phyloP scores from a whole-genome alignment of 805 yeast genomes.

The Teunomyces gatunensis region DNA sequence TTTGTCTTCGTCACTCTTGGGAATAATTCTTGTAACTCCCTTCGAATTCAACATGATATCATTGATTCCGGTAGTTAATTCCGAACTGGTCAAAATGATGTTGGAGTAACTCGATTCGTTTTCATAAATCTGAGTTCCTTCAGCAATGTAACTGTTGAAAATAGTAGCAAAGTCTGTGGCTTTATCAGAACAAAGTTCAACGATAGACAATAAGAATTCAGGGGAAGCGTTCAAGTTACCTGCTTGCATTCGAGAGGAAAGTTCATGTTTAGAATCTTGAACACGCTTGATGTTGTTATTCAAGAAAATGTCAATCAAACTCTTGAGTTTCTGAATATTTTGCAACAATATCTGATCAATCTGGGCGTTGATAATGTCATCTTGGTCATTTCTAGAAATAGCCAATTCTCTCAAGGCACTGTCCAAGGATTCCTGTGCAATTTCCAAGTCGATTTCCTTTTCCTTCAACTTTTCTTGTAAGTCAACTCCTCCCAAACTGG shows the following conservation, averaged over 20 bases:
- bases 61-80: slow-evolving; percentile 57
- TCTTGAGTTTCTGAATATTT: slow-evolving; percentile 48
- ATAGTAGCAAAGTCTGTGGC: slow-evolving; percentile 80
- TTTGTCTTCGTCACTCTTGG: slow-evolving; percentile 53
- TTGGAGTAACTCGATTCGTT: slow-evolving; percentile 51
- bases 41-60: slow-evolving; percentile 67
- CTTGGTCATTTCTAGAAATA: slow-evolving; percentile 46
- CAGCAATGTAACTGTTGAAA: slow-evolving; percentile 73
- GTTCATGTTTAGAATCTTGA: slow-evolving; percentile 67
- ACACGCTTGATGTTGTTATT: slow-evolving; percentile 66
- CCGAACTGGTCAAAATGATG: slow-evolving; percentile 60
- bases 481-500: slow-evolving; percentile 21
- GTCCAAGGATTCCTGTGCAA: slow-evolving; percentile 76
- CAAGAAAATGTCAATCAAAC: slow-evolving; percentile 67
- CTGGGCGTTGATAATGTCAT: slow-evolving; percentile 55
- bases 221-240: slow-evolving; percentile 78
- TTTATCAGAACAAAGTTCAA: slow-evolving; percentile 65
- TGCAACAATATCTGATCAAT: slow-evolving; percentile 51
- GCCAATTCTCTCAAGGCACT: slow-evolving; percentile 63
- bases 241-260: slow-evolving; percentile 78
- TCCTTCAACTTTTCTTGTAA: slow-evolving; percentile 52
- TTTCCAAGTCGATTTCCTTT: slow-evolving; percentile 76
- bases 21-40: slow-evolving; percentile 60
- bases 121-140: slow-evolving; percentile 53
- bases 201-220: slow-evolving; percentile 59